Evolutionary conservation across 2,329 filamentous ascomycete genomes (phyloP).

Genomic region (Alternaria triticimaculans): DNA sequence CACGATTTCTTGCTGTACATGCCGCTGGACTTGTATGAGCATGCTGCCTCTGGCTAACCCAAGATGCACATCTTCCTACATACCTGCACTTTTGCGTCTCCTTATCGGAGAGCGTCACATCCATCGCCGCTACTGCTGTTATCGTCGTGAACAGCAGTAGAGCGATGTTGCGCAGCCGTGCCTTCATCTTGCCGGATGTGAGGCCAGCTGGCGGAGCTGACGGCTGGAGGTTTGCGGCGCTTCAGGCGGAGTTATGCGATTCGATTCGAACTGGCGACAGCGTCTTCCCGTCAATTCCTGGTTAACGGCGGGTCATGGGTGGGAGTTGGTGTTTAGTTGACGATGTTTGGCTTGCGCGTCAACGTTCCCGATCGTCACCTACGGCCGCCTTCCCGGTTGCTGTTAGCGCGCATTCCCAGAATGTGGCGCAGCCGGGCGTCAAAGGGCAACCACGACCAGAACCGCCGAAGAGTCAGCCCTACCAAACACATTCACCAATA

Average conservation of each 20-base stretch:
- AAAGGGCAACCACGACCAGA: slow-evolving; percentile 6
- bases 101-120: slow-evolving; percentile 34
- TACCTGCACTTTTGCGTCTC: slow-evolving; percentile 23
- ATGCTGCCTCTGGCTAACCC: background rate
- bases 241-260: slow-evolving; percentile 4
- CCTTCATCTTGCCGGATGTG: slow-evolving; percentile 43
- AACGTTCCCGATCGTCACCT: slow-evolving; percentile 22
- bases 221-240: slow-evolving; percentile 3
- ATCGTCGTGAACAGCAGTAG: slow-evolving; percentile 44
- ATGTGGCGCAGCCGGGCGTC: slow-evolving; percentile 21
- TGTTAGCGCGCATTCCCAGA: slow-evolving; percentile 15
- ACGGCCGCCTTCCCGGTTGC: slow-evolving; percentile 17
- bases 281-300: background rate
- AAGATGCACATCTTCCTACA: background rate
- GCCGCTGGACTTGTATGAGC: slow-evolving; percentile 46
- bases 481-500: slow-evolving; percentile 10
- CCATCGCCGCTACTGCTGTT: slow-evolving; percentile 45
- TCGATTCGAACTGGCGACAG: background rate
- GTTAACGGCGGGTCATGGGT: slow-evolving; percentile 3
- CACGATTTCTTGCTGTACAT: slow-evolving; percentile 93
- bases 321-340: slow-evolving; percentile 13
- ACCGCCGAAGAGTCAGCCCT: slow-evolving; percentile 15
- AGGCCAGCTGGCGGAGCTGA: slow-evolving; percentile 41
- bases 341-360: slow-evolving; percentile 25
- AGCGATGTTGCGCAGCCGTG: slow-evolving; percentile 39